Evolutionary conservation across 2,329 filamentous ascomycete species (phyloP).

Genomic region (Penicillium rolfsii): DNA sequence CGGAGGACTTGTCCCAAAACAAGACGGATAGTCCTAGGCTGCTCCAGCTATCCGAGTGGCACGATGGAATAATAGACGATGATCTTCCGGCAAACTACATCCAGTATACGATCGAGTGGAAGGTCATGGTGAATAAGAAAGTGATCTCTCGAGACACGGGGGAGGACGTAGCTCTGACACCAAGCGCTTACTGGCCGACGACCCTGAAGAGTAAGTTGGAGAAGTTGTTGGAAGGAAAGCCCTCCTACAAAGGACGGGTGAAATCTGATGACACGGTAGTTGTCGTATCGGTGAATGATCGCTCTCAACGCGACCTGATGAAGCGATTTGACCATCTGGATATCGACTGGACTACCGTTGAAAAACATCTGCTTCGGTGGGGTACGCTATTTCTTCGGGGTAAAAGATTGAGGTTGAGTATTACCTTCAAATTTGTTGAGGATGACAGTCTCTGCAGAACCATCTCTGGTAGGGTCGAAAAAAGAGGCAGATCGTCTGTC

Average conservation of each 20-base stretch:
- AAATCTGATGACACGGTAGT: background rate
- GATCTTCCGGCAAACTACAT: background rate
- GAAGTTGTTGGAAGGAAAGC: background rate
- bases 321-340: slow-evolving; percentile 11
- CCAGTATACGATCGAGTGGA: background rate
- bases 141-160: background rate
- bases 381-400: slow-evolving; percentile 3
- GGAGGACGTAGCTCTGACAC: background rate
- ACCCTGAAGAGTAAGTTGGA: background rate
- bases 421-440: slow-evolving; percentile 12
- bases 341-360: slow-evolving; percentile 11
- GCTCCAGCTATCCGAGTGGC: background rate
- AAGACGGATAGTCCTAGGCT: background rate
- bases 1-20: background rate
- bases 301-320: slow-evolving; percentile 9
- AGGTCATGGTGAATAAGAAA: background rate
- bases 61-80: background rate
- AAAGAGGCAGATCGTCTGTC: slow-evolving; percentile 17
- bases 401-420: slow-evolving; percentile 13
- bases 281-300: background rate
- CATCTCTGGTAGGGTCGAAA: slow-evolving; percentile 1
- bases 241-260: background rate
- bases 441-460: slow-evolving; percentile 3
- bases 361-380: slow-evolving; percentile 15
- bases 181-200: background rate